A percentile compares a stretch with the other conserved stretches of the same genome.
Evolutionary conservation across 148 eudicot genomes (phyloP).

Genomic region (Vaccinium darrowii): DNA sequence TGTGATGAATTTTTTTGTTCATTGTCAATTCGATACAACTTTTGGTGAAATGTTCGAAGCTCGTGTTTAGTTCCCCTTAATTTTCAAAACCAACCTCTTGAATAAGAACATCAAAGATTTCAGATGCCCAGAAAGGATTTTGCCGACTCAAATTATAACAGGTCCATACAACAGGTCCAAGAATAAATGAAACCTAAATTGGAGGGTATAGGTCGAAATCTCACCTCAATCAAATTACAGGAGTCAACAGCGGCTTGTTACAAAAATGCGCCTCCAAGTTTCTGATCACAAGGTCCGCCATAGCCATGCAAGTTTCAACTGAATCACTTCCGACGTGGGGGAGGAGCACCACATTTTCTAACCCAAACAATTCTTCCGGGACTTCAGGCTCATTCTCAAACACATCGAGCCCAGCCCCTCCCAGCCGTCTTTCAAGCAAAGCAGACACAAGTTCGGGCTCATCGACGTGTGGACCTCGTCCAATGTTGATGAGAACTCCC

Average conservation of each 20-base stretch:
- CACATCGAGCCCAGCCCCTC: conserved; percentile 92
- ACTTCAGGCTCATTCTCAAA: conserved; percentile 79
- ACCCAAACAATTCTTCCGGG: conserved; percentile 56
- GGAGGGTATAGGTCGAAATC: not conserved
- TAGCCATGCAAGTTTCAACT: conserved; percentile 61
- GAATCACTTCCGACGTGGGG: conserved; percentile 75
- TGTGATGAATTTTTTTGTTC: not conserved
- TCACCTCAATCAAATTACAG: conserved; percentile 41
- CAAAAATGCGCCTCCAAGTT: conserved; percentile 70
- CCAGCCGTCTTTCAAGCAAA: conserved; percentile 66
- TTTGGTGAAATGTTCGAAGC: not conserved
- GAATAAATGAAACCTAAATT: not conserved
- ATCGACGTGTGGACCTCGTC: conserved; percentile 73
- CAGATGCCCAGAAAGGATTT: too few relatives aligned
- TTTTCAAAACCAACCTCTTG: too few relatives aligned
- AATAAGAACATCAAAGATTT: too few relatives aligned
- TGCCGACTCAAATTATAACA: not conserved
- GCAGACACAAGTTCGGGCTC: conserved; percentile 81
- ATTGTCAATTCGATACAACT: not conserved
- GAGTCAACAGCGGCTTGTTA: conserved; percentile 58
- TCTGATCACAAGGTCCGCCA: conserved; percentile 71
- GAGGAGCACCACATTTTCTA: conserved; percentile 67
- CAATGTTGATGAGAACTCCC: conserved; percentile 76
- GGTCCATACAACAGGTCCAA: not conserved
- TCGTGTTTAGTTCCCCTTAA: not conserved